Conservation (phyloP, 305 asterid species). For the Fraxinus sp. region DNA sequence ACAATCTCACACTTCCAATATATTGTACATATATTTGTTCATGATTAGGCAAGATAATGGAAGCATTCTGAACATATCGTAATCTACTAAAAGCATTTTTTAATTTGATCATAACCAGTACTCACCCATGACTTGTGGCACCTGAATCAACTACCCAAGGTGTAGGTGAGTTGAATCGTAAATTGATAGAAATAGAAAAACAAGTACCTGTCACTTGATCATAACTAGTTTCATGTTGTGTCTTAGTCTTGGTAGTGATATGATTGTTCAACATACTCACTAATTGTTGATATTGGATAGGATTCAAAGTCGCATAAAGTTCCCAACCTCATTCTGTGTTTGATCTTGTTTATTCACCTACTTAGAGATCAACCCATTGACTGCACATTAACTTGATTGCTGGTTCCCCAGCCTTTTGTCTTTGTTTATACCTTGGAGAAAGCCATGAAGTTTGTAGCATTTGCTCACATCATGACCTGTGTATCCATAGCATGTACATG, state of each 20-base stretch:
- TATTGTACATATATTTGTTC: no score
- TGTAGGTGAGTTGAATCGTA: no score
- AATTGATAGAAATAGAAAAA: not conserved
- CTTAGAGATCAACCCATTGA: not conserved
- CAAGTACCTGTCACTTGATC: no score
- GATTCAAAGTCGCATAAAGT: no score
- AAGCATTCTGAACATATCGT: no score
- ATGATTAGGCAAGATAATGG: no score
- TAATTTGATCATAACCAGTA: no score
- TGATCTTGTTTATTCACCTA: not conserved
- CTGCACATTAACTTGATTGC: not conserved
- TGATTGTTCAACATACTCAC: not conserved
- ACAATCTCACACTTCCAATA: no score
- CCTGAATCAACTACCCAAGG: not conserved
- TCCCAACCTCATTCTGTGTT: not conserved
- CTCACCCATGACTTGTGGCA: not conserved
- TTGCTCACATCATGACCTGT: not conserved
- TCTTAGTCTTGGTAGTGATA: no score
- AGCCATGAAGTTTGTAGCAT: not conserved
- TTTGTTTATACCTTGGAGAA: not conserved
- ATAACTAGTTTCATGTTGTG: no score
- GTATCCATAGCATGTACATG: not conserved
- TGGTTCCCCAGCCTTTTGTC: no score
- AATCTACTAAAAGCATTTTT: no score
- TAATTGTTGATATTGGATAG: not conserved